phyloP scores from a whole-genome alignment of 176 grass and related monocot species.

The Oryza glaberrima region DNA sequence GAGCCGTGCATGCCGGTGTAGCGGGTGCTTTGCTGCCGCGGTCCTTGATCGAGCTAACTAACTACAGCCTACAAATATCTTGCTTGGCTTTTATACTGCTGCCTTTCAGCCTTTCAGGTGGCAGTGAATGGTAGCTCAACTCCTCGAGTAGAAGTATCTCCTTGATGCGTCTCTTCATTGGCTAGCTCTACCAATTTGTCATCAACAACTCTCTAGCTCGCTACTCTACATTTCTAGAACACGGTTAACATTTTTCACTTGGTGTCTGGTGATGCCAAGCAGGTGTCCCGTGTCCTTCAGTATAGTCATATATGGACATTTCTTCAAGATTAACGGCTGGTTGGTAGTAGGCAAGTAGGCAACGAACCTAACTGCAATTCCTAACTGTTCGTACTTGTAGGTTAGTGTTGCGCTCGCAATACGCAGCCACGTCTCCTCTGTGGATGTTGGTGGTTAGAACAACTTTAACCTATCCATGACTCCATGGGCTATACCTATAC shows the following conservation, averaged over 20 bases:
- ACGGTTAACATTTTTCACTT: neutral
- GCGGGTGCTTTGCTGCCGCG: neutral
- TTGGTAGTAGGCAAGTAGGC: neutral
- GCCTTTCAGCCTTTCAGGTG: conserved; percentile 35
- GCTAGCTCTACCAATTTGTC: neutral
- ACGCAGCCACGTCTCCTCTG: neutral
- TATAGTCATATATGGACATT: neutral
- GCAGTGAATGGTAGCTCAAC: conserved; percentile 44
- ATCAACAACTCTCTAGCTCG: conserved; percentile 6
- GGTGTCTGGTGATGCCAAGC: neutral
- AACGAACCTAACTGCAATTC: conserved; percentile 25
- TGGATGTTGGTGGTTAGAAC: conserved; percentile 38
- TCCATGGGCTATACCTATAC: neutral
- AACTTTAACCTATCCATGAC: conserved; percentile 19
- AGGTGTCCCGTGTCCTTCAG: neutral
- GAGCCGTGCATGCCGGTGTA: neutral
- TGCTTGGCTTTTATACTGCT: conserved; percentile 23
- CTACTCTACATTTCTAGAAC: neutral
- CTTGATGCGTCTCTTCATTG: neutral
- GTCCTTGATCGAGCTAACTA: neutral
- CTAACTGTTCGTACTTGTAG: neutral
- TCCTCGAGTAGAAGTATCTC: conserved; percentile 17
- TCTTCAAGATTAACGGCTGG: neutral
- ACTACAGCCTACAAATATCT: neutral
- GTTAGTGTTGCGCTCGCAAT: neutral